Base-by-base conservation (phyloP, 345 rosid species). In the Pugionium dolabratum region DNA sequence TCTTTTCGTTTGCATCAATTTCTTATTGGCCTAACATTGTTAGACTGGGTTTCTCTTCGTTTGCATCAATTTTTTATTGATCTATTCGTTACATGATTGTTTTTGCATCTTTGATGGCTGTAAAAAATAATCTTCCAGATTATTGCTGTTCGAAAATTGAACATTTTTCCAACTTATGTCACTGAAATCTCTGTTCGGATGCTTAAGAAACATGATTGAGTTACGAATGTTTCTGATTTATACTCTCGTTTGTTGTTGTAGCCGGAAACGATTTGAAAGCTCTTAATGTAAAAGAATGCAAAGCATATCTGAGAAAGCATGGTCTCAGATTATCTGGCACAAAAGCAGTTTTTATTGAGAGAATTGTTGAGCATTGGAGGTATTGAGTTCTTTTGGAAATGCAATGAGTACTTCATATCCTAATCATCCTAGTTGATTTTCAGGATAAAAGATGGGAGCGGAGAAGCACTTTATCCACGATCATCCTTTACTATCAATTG, bases 341-440 rank as follows among this genome's bases (percentile, higher is more conserved):
- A 1, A 80, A 83, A 64, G 64, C 68, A 2, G 80, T 77, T 39
- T 80, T 73, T 39, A 44, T 83, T 32, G 57, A 78, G 64, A 81
- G 88, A 66, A 80, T 87, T 26, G 44, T 72, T 54, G 84, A 79
- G 75, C 88, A 85, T 57, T 79, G 77, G 79, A 81, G 80, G 94
- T 83, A 48, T 48, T 33, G 30, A 31, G 2, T 49, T 57, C 33
- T 64, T 50, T 42, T 48, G n/a, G 41, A 43, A 39, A 3, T 6
- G 2, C 36, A 37, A 9, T 9, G 11, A 5, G 7, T n/a, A 6
- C 31, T 47, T 59, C 33, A n/a, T 45, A 18, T 26, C 27, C 29
- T 11, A 7, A 18, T 54, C 26, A 42, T 47, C 40, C 18, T 51
- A 49, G 57, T n/a, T 58, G 26, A 2, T 40, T 44, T 41, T 6